A percentile compares a stretch with the other conserved stretches of the same genome.
These are phyloP conservation scores for Botrytis aclada DNA, from an alignment of 2,329 filamentous ascomycete species.

Conservation along the genomic window DNA sequence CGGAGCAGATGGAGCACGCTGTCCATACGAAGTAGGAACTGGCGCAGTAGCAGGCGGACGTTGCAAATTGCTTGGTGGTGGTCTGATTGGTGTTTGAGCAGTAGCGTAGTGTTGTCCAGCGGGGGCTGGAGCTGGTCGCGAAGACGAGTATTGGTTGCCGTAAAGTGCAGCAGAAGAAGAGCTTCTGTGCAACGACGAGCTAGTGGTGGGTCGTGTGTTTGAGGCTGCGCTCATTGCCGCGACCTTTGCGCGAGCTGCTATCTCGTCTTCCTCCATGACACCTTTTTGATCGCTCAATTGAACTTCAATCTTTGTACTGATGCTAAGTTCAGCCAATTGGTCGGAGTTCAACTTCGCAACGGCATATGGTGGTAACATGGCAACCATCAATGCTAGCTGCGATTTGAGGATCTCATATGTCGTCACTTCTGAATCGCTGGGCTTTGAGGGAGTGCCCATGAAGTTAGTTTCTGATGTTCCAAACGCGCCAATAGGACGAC, in stretches of 20 bases:
- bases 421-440: constrained; percentile 54
- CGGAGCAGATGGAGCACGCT: constrained; percentile 30
- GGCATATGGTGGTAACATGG: constrained; percentile 53
- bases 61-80: constrained; percentile 31
- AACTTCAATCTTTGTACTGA: constrained; percentile 51
- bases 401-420: constrained; percentile 52
- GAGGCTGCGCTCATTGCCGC: constrained; percentile 28
- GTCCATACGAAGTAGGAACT: constrained; percentile 29
- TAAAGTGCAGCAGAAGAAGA: constrained; percentile 32
- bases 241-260: constrained; percentile 31
- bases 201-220: constrained; percentile 24
- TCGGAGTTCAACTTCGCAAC: constrained; percentile 56
- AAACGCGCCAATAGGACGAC: constrained; percentile 58
- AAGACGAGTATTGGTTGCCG: constrained; percentile 37
- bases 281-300: constrained; percentile 48
- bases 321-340: constrained; percentile 51
- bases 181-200: constrained; percentile 31
- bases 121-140: constrained; percentile 24
- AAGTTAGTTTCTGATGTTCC: constrained; percentile 57
- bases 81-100: constrained; percentile 34
- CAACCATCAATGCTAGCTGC: constrained; percentile 50
- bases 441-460: constrained; percentile 60
- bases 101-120: constrained; percentile 21
- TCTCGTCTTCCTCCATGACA: constrained; percentile 53
- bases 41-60: constrained; percentile 33